Evolutionary conservation across 2,329 filamentous ascomycete genomes (phyloP).

Genomic region (Ascomycota sp.): DNA sequence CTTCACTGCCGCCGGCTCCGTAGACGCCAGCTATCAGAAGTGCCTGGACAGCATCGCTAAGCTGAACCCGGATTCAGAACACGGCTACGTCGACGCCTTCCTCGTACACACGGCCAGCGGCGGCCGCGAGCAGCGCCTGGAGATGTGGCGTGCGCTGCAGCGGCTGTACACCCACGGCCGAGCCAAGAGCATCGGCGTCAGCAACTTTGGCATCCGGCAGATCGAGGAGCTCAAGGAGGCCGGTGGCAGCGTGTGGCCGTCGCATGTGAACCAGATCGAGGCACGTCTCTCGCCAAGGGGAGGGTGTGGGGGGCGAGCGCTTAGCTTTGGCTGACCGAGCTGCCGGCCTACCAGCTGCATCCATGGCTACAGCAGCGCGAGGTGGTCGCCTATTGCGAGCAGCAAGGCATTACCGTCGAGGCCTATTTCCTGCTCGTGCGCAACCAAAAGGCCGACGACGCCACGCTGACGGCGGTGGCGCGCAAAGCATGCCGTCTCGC

Average conservation of each 20-base stretch:
- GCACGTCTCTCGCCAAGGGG: slow-evolving; percentile 33
- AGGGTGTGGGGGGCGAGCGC: no score
- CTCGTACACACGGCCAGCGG: slow-evolving; percentile 44
- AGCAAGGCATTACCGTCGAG: slow-evolving; percentile 42
- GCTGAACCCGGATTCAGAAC: slow-evolving; percentile 28
- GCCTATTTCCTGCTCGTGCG: slow-evolving; percentile 16
- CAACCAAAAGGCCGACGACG: slow-evolving; percentile 22
- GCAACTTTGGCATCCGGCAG: slow-evolving; percentile 47
- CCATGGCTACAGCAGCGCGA: slow-evolving; percentile 38
- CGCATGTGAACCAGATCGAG: slow-evolving; percentile 53
- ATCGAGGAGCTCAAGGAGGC: slow-evolving; percentile 47
- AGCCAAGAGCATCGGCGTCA: slow-evolving; percentile 47
- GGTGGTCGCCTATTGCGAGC: slow-evolving; percentile 38
- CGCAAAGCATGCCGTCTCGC: slow-evolving; percentile 35
- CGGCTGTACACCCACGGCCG: slow-evolving; percentile 35
- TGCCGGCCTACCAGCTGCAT: slow-evolving; percentile 44
- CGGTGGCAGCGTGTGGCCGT: slow-evolving; percentile 43
- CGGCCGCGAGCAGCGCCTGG: slow-evolving; percentile 32
- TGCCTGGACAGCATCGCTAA: slow-evolving; percentile 42
- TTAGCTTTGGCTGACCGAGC: slow-evolving; percentile 11
- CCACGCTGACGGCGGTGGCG: slow-evolving; percentile 32
- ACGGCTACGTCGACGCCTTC: slow-evolving; percentile 51
- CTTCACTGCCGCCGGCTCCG: slow-evolving; percentile 18
- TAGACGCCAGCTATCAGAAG: slow-evolving; percentile 37
- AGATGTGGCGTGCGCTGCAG: slow-evolving; percentile 48